phyloP scores from a whole-genome alignment of 352 stramenopile species.

The Elongisporangium anandrum region DNA sequence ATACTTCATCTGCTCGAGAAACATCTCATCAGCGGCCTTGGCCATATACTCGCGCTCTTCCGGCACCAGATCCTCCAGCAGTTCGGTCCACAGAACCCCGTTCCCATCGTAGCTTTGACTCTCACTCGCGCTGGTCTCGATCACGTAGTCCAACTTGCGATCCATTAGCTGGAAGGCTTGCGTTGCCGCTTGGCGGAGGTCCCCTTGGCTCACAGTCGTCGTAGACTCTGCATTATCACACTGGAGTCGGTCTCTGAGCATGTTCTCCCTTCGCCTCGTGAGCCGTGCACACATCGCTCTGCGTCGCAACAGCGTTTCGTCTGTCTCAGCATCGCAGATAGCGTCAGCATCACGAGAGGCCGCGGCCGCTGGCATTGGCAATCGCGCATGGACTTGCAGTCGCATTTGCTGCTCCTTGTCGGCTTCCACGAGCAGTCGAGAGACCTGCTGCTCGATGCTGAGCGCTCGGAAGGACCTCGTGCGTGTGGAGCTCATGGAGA shows the following conservation, averaged over 20 bases:
- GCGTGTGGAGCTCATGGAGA: too few species aligned
- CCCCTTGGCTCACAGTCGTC: not conserved
- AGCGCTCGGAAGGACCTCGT: too few species aligned
- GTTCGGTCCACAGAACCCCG: conserved; percentile 25
- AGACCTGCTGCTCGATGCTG: conserved; percentile 3
- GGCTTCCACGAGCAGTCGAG: too few species aligned
- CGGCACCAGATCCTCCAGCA: conserved; percentile 35
- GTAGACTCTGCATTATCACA: not conserved
- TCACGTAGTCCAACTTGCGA: conserved; percentile 21
- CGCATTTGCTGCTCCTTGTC: too few species aligned
- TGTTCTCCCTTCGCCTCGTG: conserved; percentile 5
- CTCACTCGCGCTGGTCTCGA: conserved; percentile 29
- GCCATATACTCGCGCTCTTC: conserved; percentile 48
- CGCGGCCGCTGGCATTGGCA: too few species aligned
- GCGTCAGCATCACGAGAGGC: not conserved
- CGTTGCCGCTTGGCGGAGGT: too few species aligned
- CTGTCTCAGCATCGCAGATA: conserved; percentile 1
- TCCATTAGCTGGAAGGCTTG: too few species aligned
- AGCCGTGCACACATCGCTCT: conserved; percentile 7
- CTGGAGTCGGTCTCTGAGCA: conserved; percentile 19
- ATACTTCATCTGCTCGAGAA: conserved; percentile 67
- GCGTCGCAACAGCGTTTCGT: conserved; percentile 7
- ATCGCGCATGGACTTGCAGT: too few species aligned
- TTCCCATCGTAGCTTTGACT: conserved; percentile 5
- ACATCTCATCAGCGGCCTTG: conserved; percentile 48